Percentiles rank a stretch among this genome's conserved stretches.
phyloP scores from a whole-genome alignment of 495 filamentous ascomycete species.

The Ascodesmis nigricans region DNA sequence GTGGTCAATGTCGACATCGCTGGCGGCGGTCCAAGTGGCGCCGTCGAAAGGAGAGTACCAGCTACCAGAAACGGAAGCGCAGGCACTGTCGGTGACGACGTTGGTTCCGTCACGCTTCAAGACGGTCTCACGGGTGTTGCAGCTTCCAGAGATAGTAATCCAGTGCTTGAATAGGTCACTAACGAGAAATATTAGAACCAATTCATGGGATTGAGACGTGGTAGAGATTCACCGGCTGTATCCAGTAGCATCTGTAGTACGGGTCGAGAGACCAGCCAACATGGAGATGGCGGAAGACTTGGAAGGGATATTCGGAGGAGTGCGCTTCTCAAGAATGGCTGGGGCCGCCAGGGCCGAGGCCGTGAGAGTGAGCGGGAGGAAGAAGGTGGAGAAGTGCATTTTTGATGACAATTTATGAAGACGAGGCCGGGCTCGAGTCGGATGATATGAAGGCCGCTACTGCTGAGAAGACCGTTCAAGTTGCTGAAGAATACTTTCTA shows the following conservation, averaged over 20 bases:
- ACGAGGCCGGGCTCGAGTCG: too few relatives aligned
- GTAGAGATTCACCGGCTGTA: conserved; percentile 26
- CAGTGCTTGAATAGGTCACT: conserved; percentile 45
- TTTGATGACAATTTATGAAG: too few relatives aligned
- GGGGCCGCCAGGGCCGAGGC: conserved; percentile 14
- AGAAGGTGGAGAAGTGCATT: conserved; percentile 14
- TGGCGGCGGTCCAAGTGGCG: conserved; percentile 39
- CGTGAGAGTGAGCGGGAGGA: conserved; percentile 14
- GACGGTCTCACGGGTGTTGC: conserved; percentile 42
- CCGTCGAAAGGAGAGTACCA: conserved; percentile 52
- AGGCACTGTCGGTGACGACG: conserved; percentile 30
- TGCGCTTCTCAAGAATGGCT: conserved; percentile 17
- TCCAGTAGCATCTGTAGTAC: conserved; percentile 29
- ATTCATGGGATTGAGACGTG: not conserved
- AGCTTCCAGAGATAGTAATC: conserved; percentile 38
- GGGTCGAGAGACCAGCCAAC: conserved; percentile 33
- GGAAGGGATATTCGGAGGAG: conserved; percentile 38
- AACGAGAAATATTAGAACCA: not conserved
- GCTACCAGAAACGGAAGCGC: conserved; percentile 33
- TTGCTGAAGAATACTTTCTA: too few relatives aligned
- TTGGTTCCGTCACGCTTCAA: conserved; percentile 43
- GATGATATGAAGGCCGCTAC: too few relatives aligned
- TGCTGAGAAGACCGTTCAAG: too few relatives aligned
- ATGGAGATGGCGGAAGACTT: conserved; percentile 30
- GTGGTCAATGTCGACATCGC: conserved; percentile 53